These are phyloP conservation scores for Orbilia brochopaga DNA, from an alignment of 2,329 filamentous ascomycete species.

Conservation along the genomic window DNA sequence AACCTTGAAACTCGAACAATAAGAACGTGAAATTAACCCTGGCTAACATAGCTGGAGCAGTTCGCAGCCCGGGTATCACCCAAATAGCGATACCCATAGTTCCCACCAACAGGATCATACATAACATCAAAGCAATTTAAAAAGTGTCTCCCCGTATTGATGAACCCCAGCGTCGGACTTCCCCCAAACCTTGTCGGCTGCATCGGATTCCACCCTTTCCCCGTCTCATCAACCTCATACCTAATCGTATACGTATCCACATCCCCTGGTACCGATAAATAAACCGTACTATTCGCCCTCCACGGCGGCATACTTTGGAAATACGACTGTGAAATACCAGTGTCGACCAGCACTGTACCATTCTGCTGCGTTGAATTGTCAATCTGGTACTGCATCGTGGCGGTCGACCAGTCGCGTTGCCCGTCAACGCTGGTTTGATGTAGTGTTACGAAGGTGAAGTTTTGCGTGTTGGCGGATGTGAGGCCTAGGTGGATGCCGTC, in stretches of 20 bases:
- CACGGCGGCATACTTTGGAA: constrained; percentile 5
- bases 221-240: constrained; percentile 17
- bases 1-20: no score
- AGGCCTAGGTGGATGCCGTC: constrained; percentile 30
- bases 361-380: background rate
- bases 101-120: constrained; percentile 37
- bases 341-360: constrained; percentile 36
- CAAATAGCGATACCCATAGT: constrained; percentile 31
- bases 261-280: constrained; percentile 22
- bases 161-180: constrained; percentile 24
- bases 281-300: background rate
- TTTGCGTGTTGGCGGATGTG: constrained; percentile 9
- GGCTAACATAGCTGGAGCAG: constrained; percentile 19
- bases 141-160: constrained; percentile 38
- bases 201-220: constrained; percentile 27
- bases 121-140: constrained; percentile 40
- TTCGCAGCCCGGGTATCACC: background rate
- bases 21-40: no score
- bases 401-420: constrained; percentile 23
- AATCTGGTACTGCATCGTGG: constrained; percentile 22
- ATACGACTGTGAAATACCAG: constrained; percentile 31
- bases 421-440: constrained; percentile 12
- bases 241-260: constrained; percentile 15
- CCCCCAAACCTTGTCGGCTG: constrained; percentile 25
- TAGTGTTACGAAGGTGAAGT: constrained; percentile 19